Evolutionary conservation across 345 rosid species (phyloP), one percentile per base, ranked within the genome.

Genomic region (Ailanthus altissimus): DNA sequence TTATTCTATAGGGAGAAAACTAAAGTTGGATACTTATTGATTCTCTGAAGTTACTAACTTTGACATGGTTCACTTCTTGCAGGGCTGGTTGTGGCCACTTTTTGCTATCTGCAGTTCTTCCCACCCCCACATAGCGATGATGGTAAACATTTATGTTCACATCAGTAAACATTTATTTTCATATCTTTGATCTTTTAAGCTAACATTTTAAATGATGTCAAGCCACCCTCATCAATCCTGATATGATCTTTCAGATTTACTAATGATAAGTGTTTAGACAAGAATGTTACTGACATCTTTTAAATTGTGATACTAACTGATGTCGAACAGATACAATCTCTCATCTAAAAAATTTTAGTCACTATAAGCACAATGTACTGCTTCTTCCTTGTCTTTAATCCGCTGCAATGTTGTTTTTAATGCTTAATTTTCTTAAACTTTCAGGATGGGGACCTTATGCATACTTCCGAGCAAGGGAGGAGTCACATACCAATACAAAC

Each of bases 381-480:
- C 0, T n/a, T 20, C 20, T 43, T 46, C 53, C 5, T 10, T 18
- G 12, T 23, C 21, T 45, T 32, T 32, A 32, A 32, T n/a, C n/a
- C n/a, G 3, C 38, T 32, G 38, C 38, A 32, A 32, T 32, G 38
- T 32, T 32, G 38, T 32, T 1, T 32, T 3, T 32, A 1, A 2
- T 49, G 25, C 56, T n/a, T 50, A 6, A 5, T 49, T 21, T 72
- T 23, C 3, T n/a, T 6, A 36, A 49, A 3, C 23, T 20, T 40
- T 38, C 82, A 67, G 94, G 92, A 70, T 92, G 91, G 92, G 84
- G 91, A 15, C 92, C 97, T 12, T 90, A 87, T 8, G 97, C 91
- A 5, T 91, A 89, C 67, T 89, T 87, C 62, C 77, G 13, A 72
- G 97, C 97, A n/a, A 46, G 81, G 11, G 86, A 85, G 76, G 90